Conservation (phyloP, 2,329 filamentous ascomycete species). For the Diaporthe aspalathi region DNA sequence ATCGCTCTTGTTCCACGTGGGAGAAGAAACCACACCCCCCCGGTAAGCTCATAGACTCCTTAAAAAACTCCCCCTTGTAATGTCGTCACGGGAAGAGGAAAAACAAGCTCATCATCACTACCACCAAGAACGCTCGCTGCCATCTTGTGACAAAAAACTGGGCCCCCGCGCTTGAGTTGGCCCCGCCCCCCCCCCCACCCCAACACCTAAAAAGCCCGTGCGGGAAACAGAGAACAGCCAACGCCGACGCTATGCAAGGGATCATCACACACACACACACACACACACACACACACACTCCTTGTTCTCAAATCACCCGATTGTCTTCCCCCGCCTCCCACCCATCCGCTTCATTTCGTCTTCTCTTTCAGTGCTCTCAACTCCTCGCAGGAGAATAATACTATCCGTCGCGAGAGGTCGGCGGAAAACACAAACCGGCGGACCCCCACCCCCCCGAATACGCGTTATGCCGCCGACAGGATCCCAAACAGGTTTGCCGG, state of each 20-base stretch:
- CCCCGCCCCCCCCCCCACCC: too few species aligned
- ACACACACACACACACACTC: too few species aligned
- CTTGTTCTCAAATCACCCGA: not conserved
- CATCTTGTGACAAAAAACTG: not conserved
- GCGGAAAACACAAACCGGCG: too few species aligned
- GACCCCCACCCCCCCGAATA: too few species aligned
- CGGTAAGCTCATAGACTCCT: not conserved
- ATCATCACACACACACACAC: too few species aligned
- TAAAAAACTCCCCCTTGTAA: not conserved
- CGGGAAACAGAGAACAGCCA: conserved; percentile 29
- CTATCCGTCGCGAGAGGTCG: not conserved
- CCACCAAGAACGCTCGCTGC: not conserved
- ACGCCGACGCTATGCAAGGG: conserved; percentile 48
- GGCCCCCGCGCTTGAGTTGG: not conserved
- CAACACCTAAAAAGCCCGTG: too few species aligned
- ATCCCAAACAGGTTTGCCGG: conserved; percentile 30
- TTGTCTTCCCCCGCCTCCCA: too few species aligned
- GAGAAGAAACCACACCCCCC: not conserved
- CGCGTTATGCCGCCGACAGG: not conserved
- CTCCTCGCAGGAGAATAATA: not conserved
- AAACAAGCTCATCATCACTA: not conserved
- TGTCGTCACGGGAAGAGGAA: not conserved
- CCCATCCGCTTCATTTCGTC: too few species aligned
- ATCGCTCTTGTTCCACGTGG: too few species aligned
- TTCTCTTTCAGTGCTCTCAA: not conserved